Conservation (phyloP, 176 grass and related monocot genomes). For the Olyra latifolia region DNA sequence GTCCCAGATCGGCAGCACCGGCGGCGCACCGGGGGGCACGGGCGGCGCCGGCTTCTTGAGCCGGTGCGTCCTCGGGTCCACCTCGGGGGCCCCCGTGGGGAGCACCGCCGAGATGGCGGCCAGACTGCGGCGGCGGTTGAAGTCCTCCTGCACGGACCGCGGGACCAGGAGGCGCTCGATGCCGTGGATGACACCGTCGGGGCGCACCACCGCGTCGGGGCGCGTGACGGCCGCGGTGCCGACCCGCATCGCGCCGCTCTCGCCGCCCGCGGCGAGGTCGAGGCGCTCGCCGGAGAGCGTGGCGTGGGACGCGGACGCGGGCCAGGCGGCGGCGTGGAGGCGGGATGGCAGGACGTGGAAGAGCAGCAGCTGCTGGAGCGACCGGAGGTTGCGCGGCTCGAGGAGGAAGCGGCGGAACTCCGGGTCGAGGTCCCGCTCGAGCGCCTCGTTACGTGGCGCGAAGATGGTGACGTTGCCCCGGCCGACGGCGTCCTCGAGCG, state of each 20-base stretch:
- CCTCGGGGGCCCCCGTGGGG: slow-evolving; percentile 64
- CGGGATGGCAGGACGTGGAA: slow-evolving; percentile 68
- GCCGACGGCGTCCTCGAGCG: slow-evolving; percentile 62
- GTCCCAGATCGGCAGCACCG: slow-evolving; percentile 55
- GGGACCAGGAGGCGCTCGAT: slow-evolving; percentile 64
- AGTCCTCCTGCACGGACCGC: slow-evolving; percentile 72
- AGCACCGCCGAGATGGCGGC: slow-evolving; percentile 56
- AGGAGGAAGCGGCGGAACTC: slow-evolving; percentile 90
- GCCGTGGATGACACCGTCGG: slow-evolving; percentile 74
- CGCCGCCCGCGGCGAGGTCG: not conserved
- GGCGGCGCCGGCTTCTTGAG: slow-evolving; percentile 71
- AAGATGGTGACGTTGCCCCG: slow-evolving; percentile 73
- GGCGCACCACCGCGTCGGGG: slow-evolving; percentile 48
- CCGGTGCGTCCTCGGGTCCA: slow-evolving; percentile 68
- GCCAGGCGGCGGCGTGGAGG: not conserved
- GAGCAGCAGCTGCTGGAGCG: slow-evolving; percentile 61
- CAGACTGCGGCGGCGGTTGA: slow-evolving; percentile 75
- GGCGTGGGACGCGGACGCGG: not conserved
- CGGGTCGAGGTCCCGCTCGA: slow-evolving; percentile 75
- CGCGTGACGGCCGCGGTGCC: slow-evolving; percentile 23
- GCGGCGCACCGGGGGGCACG: slow-evolving; percentile 36
- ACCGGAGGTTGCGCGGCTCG: slow-evolving; percentile 68
- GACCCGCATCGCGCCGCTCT: not conserved
- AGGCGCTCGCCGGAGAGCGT: slow-evolving; percentile 62
- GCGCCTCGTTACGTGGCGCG: slow-evolving; percentile 65